Evolutionary conservation across 2,329 filamentous ascomycete genomes (phyloP).

Genomic region (Sporothrix protearum): DNA sequence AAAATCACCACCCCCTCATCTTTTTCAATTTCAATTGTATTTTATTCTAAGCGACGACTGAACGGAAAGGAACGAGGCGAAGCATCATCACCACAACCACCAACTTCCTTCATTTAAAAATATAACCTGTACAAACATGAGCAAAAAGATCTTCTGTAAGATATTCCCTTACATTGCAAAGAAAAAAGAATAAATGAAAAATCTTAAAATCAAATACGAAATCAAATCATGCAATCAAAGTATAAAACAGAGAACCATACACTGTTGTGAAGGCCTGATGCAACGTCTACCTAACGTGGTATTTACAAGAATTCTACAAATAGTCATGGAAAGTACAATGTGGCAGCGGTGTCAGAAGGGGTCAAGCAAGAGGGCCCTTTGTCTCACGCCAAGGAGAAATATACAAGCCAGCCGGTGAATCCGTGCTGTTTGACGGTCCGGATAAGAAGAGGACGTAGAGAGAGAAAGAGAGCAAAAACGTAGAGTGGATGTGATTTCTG

Average conservation of each 20-base stretch:
- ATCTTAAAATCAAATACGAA: not conserved
- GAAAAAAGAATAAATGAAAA: not conserved
- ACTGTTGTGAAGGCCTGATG: not conserved
- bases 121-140: slow-evolving; percentile 1
- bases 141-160: slow-evolving; percentile 14
- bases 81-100: not conserved
- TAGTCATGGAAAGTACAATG: not conserved
- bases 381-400: slow-evolving; percentile 16
- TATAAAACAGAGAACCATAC: not conserved
- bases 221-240: not conserved
- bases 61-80: not conserved
- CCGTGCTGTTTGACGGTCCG: not conserved
- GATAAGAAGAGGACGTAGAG: not conserved
- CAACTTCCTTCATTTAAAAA: not conserved
- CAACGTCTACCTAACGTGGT: slow-evolving; percentile 6
- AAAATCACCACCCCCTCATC: not conserved
- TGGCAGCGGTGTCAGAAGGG: not conserved
- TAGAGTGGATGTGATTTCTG: not conserved
- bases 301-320: not conserved
- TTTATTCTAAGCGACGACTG: slow-evolving; percentile 17
- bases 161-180: not conserved
- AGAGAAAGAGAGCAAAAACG: not conserved
- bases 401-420: not conserved
- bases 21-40: slow-evolving; percentile 12
- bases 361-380: not conserved